phyloP scores from a whole-genome alignment of 345 rosid genomes.

The Alliaria petiolata region DNA sequence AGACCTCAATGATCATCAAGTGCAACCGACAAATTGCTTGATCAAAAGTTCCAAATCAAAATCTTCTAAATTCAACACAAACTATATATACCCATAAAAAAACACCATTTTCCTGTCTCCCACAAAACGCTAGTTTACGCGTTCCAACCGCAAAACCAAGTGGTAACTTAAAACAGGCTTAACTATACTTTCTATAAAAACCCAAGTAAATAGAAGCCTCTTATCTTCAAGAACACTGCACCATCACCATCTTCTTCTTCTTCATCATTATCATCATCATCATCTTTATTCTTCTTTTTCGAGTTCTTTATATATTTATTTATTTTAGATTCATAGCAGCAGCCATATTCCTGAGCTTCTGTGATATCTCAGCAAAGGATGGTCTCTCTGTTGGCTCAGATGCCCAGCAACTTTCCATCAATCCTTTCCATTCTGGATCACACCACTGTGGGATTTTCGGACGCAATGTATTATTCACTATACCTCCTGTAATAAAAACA shows the following conservation, averaged over 20 bases:
- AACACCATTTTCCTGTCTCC: not conserved
- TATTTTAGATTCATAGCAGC: constrained; percentile 88
- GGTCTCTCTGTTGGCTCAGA: constrained; percentile 88
- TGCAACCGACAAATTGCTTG: constrained; percentile 28
- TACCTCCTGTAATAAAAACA: constrained; percentile 59
- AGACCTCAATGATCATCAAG: constrained; percentile 10
- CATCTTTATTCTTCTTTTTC: constrained; percentile 15
- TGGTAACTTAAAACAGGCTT: constrained; percentile 26
- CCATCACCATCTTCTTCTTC: constrained; percentile 16
- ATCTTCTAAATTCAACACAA: constrained; percentile 19
- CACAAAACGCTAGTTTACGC: constrained; percentile 15
- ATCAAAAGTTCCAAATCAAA: constrained; percentile 16
- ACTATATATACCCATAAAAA: constrained; percentile 28
- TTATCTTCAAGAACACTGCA: constrained; percentile 10
- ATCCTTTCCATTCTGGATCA: constrained; percentile 94
- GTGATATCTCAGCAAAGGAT: constrained; percentile 87
- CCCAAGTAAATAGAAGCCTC: constrained; percentile 33
- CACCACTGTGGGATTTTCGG: constrained; percentile 95
- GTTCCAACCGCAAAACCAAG: constrained; percentile 20
- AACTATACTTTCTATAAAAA: constrained; percentile 29
- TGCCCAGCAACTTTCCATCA: constrained; percentile 94
- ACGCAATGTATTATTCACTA: constrained; percentile 87
- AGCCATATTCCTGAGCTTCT: constrained; percentile 91
- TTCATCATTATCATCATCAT: constrained; percentile 10
- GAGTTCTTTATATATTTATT: not conserved